Base-by-base conservation (phyloP, 1,139 yeast species). In the Zygosaccharomyces sapae region DNA sequence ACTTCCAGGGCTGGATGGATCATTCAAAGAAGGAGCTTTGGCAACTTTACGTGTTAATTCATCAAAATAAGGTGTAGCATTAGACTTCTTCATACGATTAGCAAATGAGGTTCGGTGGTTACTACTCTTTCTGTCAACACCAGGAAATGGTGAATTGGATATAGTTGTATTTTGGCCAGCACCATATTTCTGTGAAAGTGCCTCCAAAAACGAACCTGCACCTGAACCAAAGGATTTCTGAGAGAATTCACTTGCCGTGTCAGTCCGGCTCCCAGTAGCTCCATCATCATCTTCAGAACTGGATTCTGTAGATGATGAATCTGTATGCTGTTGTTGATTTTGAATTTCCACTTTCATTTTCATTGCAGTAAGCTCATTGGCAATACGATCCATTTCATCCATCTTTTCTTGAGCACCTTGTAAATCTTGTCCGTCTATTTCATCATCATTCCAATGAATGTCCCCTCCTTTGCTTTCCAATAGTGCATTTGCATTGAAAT, bases 11-110 rank as follows among this genome's bases (percentile, higher is more conserved):
- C 22, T 37, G 10, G 30, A 24, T 16, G 20, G 31, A 5, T 44
- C 40, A 12, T 51, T 41, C 16, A 45, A 34, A 1, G 53, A 38
- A 20, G 47, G 41, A n/a, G 54, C 43, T 24, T 49, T 55, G 5
- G 50, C 67, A 8, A 81, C 83, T 56, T 78, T 81, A 7, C 73
- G 66, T 19, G 77, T 71, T 52, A 83, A 69, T 56, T 83, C 89
- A 45, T 74, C 72, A 54, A 83, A 70, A 63, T 79, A 81, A 39
- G 73, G 56, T 3, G 59, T 54, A n/a, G 50, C 45, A 6, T 47
- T 45, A 5, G 62, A 53, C 39, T 48, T 58, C 43, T 60, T 64
- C 50, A 66, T 51, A 16, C 68, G 54, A 31, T 62, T 55, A 45
- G 64, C 55, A 43, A 66, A 63, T 1, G 64, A 54, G 38, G 54